phyloP scores from a whole-genome alignment of 495 filamentous ascomycete genomes.

The Penicillium cosmopolitanum region DNA sequence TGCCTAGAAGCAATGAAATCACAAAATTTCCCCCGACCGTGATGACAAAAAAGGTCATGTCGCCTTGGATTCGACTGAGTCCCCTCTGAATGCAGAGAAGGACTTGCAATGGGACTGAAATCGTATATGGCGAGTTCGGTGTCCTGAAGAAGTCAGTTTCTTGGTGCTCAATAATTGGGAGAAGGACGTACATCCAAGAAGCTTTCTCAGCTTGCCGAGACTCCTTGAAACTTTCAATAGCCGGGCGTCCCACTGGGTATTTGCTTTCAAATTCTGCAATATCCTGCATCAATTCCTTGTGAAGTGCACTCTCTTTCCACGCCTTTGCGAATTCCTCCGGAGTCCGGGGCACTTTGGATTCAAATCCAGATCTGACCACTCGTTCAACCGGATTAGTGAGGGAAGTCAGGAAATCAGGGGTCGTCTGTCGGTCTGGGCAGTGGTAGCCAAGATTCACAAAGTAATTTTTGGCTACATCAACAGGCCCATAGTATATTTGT shows the following conservation, averaged over 20 bases:
- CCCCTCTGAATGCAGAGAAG: no score
- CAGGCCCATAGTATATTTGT: conserved; percentile 14
- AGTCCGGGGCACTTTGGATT: conserved; percentile 62
- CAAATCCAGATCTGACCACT: conserved; percentile 56
- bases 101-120: no score
- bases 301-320: conserved; percentile 51
- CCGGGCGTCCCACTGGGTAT: conserved; percentile 22
- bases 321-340: conserved; percentile 64
- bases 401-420: conserved; percentile 70
- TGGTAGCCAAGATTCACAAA: conserved; percentile 58
- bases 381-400: conserved; percentile 65
- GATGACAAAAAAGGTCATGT: no score
- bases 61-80: no score
- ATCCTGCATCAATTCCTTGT: conserved; percentile 45
- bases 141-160: no score
- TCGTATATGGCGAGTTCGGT: no score
- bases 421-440: conserved; percentile 43
- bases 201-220: no score
- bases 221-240: no score
- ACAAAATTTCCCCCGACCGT: no score
- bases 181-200: no score
- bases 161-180: no score
- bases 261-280: conserved; percentile 48
- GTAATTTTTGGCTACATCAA: conserved; percentile 49
- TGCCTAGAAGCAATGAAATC: no score